Base-by-base conservation (phyloP, 1,139 yeast species). In the Debaryomyces udenii region DNA sequence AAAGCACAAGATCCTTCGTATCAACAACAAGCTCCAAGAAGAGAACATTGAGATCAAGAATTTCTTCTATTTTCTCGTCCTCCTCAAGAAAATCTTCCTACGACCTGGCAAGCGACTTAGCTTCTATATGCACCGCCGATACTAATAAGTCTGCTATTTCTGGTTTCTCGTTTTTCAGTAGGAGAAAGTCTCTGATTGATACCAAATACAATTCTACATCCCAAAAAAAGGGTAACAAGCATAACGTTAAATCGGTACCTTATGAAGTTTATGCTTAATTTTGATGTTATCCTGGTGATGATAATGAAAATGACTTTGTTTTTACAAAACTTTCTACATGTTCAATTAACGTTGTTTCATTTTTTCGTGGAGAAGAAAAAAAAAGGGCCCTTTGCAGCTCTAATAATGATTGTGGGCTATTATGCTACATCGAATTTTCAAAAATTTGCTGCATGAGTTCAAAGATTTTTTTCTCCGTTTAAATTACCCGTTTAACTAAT, bases 101-200 rank as follows among this genome's bases (percentile, higher is more conserved):
- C 27, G 30, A 29, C 18, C 39, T 50, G 38, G 46, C 53, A 42
- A 47, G 55, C 37, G 73, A 68, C 49, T 45, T 56, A 40, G 47
- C 55, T 10, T 66, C 74, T 4, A 53, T 68, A 38, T 51, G 50
- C 44, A 57, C 69, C n/a, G 46, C 43, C 31, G 68, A 58, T n/a
- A 50, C 66, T 17, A 49, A 42, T 30, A 52, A 50, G 27, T 58
- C 70, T 4, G 50, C 46, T 27, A 38, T 63, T 35, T 64, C 72
- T 13, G 73, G 73, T 9, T 68, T 69, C 44, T 66, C 74, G 6
- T 63, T 68, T 56, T 57, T 65, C 42, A 47, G 49, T 48, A 47
- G 49, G 44, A 51, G 52, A 48, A 47, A 44, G 22, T 44, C 53
- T 14, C 42, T 38, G 27, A 40, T 47, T 31, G 56, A 55, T 45